Base-by-base conservation (phyloP, 2,329 filamentous ascomycete genomes). In the Talaromyces sp. region DNA sequence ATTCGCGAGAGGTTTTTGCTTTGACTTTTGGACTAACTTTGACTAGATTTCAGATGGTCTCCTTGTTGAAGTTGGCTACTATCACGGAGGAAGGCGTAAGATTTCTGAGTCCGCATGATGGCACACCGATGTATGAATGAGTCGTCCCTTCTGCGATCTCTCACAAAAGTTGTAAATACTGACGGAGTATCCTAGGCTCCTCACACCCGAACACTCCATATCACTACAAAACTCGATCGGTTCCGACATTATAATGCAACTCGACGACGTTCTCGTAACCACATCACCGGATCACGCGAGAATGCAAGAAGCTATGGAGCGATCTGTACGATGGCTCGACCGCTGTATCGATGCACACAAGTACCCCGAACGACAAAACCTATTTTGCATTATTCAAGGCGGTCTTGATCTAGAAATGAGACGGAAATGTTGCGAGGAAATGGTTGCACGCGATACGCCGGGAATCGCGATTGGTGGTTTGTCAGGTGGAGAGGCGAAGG, bases 381-480 rank as follows among this genome's bases (percentile, higher is more conserved):
- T 99, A 6, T 99, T 99, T 78, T 99, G 96, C 78, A 99, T 99
- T 73, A 97, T 99, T 70, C 95, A 99, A 79, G 95, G 95, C 67
- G 95, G 95, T 0, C 82, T 99, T 9, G 93, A 99, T 77, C 81
- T 97, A 4, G 90, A 93, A 1, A 87, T 99, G 84, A 87, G 95
- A 24, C 85, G 85, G 67, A 85, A 94, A 75, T 99, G 96, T 79
- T 94, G 91, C 69, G 81, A 82, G 59, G 89, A 91, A 74, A 99
- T 99, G 96, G 85, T 97, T 2, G 89, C 87, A 39, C 85, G 96
- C 69, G 89, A 96, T 78, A 99, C 96, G 0, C 95, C 95, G 0
- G 95, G 95, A 14, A 97, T 99, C 72, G 95, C 95, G 27, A 98
- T 99, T 72, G 95, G 96, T 35, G 95, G 95, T 0, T 82, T 99